Percentiles rank a stretch among this genome's conserved stretches.
Conservation (phyloP, 148 eudicot genomes). For the Cornus suecica region DNA sequence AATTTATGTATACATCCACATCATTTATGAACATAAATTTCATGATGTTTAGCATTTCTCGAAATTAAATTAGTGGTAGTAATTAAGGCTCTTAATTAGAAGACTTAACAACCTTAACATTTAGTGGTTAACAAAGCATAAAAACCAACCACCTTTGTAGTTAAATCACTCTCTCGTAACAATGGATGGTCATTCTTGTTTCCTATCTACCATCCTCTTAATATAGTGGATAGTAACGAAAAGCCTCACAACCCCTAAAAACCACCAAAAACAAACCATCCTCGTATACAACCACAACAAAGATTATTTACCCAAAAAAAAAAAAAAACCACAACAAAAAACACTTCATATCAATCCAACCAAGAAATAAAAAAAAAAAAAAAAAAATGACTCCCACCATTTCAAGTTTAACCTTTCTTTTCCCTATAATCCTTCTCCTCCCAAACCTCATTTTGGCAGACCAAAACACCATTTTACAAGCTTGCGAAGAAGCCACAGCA, state of each 20-base stretch:
- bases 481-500: conserved; percentile 1
- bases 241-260: not conserved
- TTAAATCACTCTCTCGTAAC: not conserved
- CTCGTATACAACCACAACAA: not conserved
- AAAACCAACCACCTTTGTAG: no score
- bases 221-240: not conserved
- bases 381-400: not conserved
- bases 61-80: no score
- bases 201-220: no score
- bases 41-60: no score
- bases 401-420: not conserved
- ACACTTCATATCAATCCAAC: no score
- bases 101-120: not conserved
- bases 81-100: no score
- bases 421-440: conserved; percentile 3
- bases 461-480: conserved; percentile 6
- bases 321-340: no score
- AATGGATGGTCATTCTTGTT: not conserved
- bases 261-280: not conserved
- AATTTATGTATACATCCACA: no score
- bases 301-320: no score
- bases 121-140: not conserved
- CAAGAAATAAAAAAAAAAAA: not conserved
- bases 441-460: not conserved
- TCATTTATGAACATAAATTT: no score